These are phyloP conservation scores for Pythium utonaiense DNA, from an alignment of 352 stramenopile genomes.

Conservation along the genomic window DNA sequence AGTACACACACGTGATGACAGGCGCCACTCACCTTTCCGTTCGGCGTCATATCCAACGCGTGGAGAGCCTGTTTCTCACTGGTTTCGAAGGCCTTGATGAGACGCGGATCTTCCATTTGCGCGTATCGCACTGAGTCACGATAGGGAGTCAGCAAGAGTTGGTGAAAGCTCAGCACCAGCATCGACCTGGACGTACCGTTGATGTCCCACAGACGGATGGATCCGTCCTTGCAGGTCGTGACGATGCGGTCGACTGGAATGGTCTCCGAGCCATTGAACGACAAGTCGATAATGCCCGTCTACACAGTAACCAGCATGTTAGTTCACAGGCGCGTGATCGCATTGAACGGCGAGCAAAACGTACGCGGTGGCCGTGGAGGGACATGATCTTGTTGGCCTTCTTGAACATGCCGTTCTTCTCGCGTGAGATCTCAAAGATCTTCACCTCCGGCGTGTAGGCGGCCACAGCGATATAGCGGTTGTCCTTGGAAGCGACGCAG, in stretches of 20 bases:
- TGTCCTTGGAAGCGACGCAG: slow-evolving; percentile 76
- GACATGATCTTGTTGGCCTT: slow-evolving; percentile 85
- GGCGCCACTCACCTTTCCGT: slow-evolving; percentile 58
- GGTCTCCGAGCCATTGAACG: slow-evolving; percentile 69
- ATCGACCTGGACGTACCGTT: slow-evolving; percentile 42
- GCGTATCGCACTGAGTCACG: slow-evolving; percentile 61
- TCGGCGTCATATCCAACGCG: slow-evolving; percentile 55
- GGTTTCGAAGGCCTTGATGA: slow-evolving; percentile 57
- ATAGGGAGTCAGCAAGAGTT: too few relatives aligned
- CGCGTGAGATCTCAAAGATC: slow-evolving; percentile 77
- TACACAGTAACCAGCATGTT: slow-evolving; percentile 11
- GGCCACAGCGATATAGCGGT: slow-evolving; percentile 74
- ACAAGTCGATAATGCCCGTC: slow-evolving; percentile 71
- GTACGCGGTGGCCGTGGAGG: slow-evolving; percentile 70
- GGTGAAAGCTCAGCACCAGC: too few relatives aligned
- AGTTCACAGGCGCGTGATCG: too few relatives aligned
- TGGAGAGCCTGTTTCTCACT: slow-evolving; percentile 55
- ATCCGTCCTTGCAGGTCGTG: slow-evolving; percentile 76
- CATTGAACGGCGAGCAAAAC: background rate
- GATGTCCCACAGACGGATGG: slow-evolving; percentile 76
- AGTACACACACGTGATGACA: too few relatives aligned
- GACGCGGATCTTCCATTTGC: slow-evolving; percentile 71
- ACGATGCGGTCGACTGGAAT: slow-evolving; percentile 71
- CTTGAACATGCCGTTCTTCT: slow-evolving; percentile 75
- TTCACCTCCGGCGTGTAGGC: slow-evolving; percentile 82